Conservation (phyloP, 768 basidiomycete genomes). For the Suillus paluster region DNA sequence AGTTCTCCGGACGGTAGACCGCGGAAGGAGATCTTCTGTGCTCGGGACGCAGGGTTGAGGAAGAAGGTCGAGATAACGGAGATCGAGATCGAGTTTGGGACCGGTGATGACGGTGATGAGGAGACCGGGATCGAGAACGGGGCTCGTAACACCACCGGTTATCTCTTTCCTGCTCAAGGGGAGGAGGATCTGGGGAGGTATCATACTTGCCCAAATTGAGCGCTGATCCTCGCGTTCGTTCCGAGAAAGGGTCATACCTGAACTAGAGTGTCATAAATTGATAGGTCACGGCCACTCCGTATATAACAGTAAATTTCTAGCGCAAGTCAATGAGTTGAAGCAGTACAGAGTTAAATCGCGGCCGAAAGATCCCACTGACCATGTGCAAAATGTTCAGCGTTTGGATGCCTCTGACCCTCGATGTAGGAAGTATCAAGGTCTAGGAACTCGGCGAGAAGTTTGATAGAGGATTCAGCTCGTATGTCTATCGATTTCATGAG, state of each 20-base stretch:
- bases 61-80: constrained; percentile 13
- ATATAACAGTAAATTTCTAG: constrained; percentile 89
- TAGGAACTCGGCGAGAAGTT: constrained; percentile 84
- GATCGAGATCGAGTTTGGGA: constrained; percentile 26
- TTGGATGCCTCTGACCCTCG: constrained; percentile 59
- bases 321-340: background rate
- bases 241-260: constrained; percentile 55
- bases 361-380: constrained; percentile 52
- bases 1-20: constrained; percentile 4
- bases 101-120: constrained; percentile 29
- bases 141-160: constrained; percentile 32
- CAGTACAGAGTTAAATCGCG: background rate
- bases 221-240: constrained; percentile 14
- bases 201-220: constrained; percentile 57
- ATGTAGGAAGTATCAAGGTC: constrained; percentile 70
- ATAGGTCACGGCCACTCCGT: constrained; percentile 83
- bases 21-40: constrained; percentile 8
- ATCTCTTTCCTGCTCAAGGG: constrained; percentile 26
- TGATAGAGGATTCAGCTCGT: constrained; percentile 86
- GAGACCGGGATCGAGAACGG: constrained; percentile 27
- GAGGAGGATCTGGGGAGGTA: constrained; percentile 46
- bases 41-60: constrained; percentile 5
- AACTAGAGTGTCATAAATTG: constrained; percentile 77
- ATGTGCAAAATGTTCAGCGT: constrained; percentile 94
- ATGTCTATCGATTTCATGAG: constrained; percentile 94